Conservation (phyloP, 805 yeast genomes). For the Crinitomyces ghanaensis region DNA sequence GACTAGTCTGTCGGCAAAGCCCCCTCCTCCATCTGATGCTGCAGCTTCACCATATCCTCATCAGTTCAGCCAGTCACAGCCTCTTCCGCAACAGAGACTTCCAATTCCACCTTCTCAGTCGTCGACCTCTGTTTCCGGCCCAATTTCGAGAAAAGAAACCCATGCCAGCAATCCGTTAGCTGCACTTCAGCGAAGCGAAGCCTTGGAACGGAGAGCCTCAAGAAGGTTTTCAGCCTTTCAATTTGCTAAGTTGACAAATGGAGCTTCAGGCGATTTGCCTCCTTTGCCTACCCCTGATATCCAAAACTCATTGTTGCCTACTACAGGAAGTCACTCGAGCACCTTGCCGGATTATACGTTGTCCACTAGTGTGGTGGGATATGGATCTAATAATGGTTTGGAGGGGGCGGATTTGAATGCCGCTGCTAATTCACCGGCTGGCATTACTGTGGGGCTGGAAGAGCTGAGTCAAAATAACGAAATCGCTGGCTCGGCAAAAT, state of each 20-base stretch:
- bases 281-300: slow-evolving; percentile 18
- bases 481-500: not conserved
- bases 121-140: not conserved
- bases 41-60: not conserved
- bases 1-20: slow-evolving; percentile 4
- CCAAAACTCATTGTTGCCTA: slow-evolving; percentile 15
- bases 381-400: not conserved
- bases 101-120: not conserved
- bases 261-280: slow-evolving; percentile 17
- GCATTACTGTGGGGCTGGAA: not conserved
- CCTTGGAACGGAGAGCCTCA: slow-evolving; percentile 84
- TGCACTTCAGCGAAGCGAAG: slow-evolving; percentile 71
- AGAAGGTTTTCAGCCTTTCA: slow-evolving; percentile 91
- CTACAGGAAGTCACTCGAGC: slow-evolving; percentile 14
- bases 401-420: not conserved
- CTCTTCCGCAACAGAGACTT: not conserved
- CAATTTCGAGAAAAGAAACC: slow-evolving; percentile 6
- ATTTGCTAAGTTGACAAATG: slow-evolving; percentile 58
- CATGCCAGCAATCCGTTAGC: slow-evolving; percentile 58
- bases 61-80: not conserved
- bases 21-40: not conserved
- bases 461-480: not conserved
- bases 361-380: slow-evolving; percentile 12
- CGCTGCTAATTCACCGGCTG: not conserved
- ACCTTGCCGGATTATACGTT: slow-evolving; percentile 15